Conservation (phyloP, 306 rosid genomes). For the Styphnolobium japonicum region DNA sequence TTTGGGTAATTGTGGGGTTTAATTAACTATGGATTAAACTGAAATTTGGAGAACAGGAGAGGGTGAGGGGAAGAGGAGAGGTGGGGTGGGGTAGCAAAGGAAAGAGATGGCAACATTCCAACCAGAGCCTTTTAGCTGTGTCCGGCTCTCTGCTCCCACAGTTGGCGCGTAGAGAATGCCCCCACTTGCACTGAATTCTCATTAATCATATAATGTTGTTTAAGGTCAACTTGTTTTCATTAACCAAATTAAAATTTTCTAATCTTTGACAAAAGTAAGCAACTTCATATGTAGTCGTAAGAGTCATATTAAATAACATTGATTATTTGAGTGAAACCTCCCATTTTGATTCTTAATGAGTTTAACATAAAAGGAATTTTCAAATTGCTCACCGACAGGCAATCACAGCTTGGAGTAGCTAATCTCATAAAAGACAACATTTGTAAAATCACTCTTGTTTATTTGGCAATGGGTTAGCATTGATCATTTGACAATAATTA, state of each 20-base stretch:
- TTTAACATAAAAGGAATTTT: too few species aligned
- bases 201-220: neutral
- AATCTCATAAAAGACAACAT: too few species aligned
- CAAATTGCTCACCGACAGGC: too few species aligned
- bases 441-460: too few species aligned
- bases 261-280: neutral
- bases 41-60: neutral
- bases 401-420: too few species aligned
- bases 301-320: too few species aligned
- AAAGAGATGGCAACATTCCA: conserved; percentile 34
- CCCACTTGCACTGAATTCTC: too few species aligned
- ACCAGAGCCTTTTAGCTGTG: conserved; percentile 9
- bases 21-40: neutral
- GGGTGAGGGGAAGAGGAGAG: neutral
- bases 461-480: too few species aligned
- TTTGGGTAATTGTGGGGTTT: too few species aligned
- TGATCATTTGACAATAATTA: too few species aligned
- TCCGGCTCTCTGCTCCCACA: neutral
- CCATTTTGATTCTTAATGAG: too few species aligned
- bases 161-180: conserved; percentile 10
- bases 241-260: neutral
- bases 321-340: too few species aligned
- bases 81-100: neutral
- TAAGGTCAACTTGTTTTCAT: neutral
- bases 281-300: neutral